Base-by-base conservation (phyloP, 2,329 filamentous ascomycete species). In the Monosporascus sp. region DNA sequence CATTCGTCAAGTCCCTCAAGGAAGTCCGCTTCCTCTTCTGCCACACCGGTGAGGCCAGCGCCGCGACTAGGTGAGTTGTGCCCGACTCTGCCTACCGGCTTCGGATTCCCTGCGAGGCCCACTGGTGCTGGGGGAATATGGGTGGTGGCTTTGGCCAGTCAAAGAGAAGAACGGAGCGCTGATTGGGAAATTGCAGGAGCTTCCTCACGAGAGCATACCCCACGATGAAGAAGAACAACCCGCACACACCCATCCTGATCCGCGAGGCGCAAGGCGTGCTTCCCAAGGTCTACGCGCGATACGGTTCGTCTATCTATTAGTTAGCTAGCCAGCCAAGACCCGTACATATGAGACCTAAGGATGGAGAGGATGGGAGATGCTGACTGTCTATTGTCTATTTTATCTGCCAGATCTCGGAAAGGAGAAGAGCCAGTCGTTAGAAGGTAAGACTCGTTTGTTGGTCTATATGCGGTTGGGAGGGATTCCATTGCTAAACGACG, bases 221-320 rank as follows among this genome's bases (percentile, higher is more conserved):
- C 47, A 94, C 89, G 55, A 97, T 99, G 93, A 99, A 99, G 85
- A 95, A 96, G 81, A 89, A 93, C 81, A 99, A 99, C 78, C 94
- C 94, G 53, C 79, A 89, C 73, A 92, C 83, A 48, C 94, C 94
- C 51, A 97, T 99, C 74, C 79, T 99, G 79, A 85, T 99, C 67
- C 89, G 94, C 69, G 94, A 97, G 79, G 94, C 93, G 50, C 77
- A 83, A 63, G 90, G 89, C 67, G 90, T 89, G 51, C 77, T 88
- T 70, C 93, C 94, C 59, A 88, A 84, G 72, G 84, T 99, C 59
- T 97, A 88, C 73, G 92, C 93, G 62, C 82, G 94, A 85, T 99
- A 95, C 70, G 93, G 90, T 96, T 73, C 66, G 84, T 70, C 49
- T 20, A 17, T 37, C 37, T 25, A 11, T 34, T 45, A 5, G 5